These are phyloP conservation scores for Tylopilus sp. DNA, from an alignment of 768 basidiomycete genomes.

Conservation along the genomic window DNA sequence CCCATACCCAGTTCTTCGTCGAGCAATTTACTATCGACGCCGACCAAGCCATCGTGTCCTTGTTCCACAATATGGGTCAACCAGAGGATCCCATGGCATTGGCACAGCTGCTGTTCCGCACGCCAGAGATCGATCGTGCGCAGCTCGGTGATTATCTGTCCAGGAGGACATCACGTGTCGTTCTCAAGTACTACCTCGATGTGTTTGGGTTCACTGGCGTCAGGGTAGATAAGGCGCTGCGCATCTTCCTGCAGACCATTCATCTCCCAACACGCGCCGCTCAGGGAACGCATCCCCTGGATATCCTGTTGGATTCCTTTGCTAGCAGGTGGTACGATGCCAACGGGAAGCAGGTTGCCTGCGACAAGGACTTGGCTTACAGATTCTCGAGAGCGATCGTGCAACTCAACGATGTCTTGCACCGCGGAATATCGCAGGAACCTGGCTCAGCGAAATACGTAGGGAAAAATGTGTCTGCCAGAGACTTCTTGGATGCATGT, in stretches of 20 bases:
- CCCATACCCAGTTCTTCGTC: slow-evolving; percentile 69
- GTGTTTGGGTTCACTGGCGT: slow-evolving; percentile 82
- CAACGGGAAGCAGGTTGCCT: slow-evolving; percentile 73
- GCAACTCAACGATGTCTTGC: slow-evolving; percentile 85
- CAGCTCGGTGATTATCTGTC: slow-evolving; percentile 84
- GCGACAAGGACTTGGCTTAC: slow-evolving; percentile 76
- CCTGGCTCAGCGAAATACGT: slow-evolving; percentile 53
- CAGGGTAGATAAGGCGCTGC: slow-evolving; percentile 83
- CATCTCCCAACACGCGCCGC: slow-evolving; percentile 50
- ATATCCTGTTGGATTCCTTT: slow-evolving; percentile 77
- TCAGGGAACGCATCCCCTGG: slow-evolving; percentile 34
- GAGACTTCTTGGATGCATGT: slow-evolving; percentile 85
- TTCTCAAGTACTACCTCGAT: slow-evolving; percentile 83
- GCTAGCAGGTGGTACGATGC: slow-evolving; percentile 89
- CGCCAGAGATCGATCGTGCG: slow-evolving; percentile 76
- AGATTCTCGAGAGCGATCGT: slow-evolving; percentile 78
- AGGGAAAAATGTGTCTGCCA: slow-evolving; percentile 57
- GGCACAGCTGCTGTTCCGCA: slow-evolving; percentile 77
- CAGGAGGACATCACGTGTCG: slow-evolving; percentile 64
- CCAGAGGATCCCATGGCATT: slow-evolving; percentile 71
- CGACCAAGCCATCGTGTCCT: slow-evolving; percentile 68
- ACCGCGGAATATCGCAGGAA: slow-evolving; percentile 66
- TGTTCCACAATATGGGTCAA: slow-evolving; percentile 59
- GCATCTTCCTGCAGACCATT: slow-evolving; percentile 84
- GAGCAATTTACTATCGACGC: slow-evolving; percentile 78